A percentile compares a stretch with the other conserved stretches of the same genome.
These are phyloP conservation scores for Chytriomyces sp. DNA, from an alignment of 192 early-diverging fungal genomes.

Conservation along the genomic window DNA sequence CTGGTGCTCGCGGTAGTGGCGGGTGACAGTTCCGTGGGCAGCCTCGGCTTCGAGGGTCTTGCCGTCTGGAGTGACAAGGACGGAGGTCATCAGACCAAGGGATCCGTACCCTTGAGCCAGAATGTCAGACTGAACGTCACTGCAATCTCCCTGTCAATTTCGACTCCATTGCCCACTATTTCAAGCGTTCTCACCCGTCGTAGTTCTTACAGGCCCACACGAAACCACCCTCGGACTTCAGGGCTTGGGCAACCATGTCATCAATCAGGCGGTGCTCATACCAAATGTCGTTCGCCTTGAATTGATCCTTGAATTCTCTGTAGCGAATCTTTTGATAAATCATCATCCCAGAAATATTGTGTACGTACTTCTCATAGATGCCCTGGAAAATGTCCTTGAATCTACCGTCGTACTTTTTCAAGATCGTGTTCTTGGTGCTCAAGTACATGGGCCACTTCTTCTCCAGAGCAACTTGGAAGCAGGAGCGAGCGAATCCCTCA, in stretches of 20 bases:
- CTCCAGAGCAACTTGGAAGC: constrained; percentile 89
- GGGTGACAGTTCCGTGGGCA: constrained; percentile 95
- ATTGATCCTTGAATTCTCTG: constrained; percentile 77
- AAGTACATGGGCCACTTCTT: constrained; percentile 94
- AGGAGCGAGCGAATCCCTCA: constrained; percentile 89
- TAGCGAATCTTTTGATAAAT: neutral
- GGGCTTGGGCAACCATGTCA: constrained; percentile 93
- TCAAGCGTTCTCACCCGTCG: constrained; percentile 48
- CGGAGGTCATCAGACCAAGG: constrained; percentile 95
- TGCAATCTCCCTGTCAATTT: no score
- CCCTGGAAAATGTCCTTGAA: constrained; percentile 98
- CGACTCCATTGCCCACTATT: no score
- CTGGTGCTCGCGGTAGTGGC: constrained; percentile 93
- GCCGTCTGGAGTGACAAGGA: constrained; percentile 90
- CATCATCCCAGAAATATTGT: neutral
- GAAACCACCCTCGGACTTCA: constrained; percentile 93
- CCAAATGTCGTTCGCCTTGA: constrained; percentile 86
- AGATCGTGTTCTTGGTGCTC: constrained; percentile 96
- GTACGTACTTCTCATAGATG: constrained; percentile 71
- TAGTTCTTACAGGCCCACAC: constrained; percentile 97
- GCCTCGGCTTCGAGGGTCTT: constrained; percentile 93
- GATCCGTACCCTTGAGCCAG: constrained; percentile 95
- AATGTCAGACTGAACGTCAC: constrained; percentile 95
- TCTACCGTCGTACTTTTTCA: constrained; percentile 95
- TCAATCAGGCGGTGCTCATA: constrained; percentile 98